A percentile compares a stretch with the other conserved stretches of the same genome.
Conservation (phyloP, 805 yeast genomes). For the Metschnikowia rubicola region DNA sequence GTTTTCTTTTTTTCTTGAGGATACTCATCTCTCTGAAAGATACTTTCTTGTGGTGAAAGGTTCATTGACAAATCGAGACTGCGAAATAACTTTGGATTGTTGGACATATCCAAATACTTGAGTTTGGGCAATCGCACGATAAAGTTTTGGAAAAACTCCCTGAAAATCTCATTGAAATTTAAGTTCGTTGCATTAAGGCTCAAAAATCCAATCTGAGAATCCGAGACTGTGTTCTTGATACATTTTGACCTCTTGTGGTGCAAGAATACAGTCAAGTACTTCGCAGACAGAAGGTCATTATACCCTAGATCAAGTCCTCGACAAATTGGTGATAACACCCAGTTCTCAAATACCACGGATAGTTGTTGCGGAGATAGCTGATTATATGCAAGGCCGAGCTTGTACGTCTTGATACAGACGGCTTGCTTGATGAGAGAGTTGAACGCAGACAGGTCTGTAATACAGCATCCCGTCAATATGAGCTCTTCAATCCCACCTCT, state of each 20-base stretch:
- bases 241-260: constrained; percentile 24
- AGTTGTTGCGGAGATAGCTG: constrained; percentile 61
- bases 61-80: constrained; percentile 14
- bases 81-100: constrained; percentile 66
- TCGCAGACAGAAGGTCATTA: constrained; percentile 55
- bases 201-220: constrained; percentile 38
- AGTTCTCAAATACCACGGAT: constrained; percentile 47
- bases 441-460: constrained; percentile 53
- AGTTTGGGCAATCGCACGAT: constrained; percentile 55
- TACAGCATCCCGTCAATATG: constrained; percentile 72
- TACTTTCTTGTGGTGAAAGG: too few species aligned
- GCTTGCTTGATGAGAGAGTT: constrained; percentile 55
- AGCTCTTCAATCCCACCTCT: constrained; percentile 80
- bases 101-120: constrained; percentile 72
- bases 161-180: constrained; percentile 44
- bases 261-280: constrained; percentile 35
- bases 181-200: constrained; percentile 67
- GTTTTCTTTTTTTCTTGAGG: too few species aligned
- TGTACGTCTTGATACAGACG: constrained; percentile 48
- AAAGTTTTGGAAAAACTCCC: constrained; percentile 48
- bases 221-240: constrained; percentile 18
- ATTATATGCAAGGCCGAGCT: constrained; percentile 77
- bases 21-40: too few species aligned
- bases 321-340: constrained; percentile 50
- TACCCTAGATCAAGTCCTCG: constrained; percentile 82